Evolutionary conservation across 129 eudicot genomes (phyloP).

Genomic region (Sambucus nigra): DNA sequence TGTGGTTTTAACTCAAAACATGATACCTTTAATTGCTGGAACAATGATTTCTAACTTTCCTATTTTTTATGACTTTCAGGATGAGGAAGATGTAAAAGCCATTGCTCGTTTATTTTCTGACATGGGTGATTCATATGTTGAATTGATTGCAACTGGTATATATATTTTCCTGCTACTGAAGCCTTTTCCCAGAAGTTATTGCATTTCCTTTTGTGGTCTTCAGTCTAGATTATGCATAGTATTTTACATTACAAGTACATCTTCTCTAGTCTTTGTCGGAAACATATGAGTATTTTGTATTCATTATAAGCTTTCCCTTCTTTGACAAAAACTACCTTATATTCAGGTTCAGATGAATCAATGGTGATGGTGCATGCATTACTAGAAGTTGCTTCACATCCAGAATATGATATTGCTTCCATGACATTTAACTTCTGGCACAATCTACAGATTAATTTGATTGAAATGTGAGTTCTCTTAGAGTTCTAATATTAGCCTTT

Average conservation of each 20-base stretch:
- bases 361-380: conserved; percentile 92
- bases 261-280: not conserved
- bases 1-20: not conserved
- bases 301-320: not conserved
- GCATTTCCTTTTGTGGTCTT: not conserved
- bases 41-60: not conserved
- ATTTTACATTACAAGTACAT: not conserved
- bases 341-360: conserved; percentile 92
- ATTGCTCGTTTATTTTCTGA: conserved; percentile 96
- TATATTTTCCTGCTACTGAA: conserved; percentile 5
- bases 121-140: conserved; percentile 97
- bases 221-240: not conserved
- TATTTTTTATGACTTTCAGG: conserved; percentile 35
- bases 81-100: conserved; percentile 98
- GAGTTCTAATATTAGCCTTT: conserved; percentile 4
- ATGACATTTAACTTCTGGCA: conserved; percentile 99
- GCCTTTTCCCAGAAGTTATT: conserved; percentile 2
- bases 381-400: conserved; percentile 95
- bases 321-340: conserved; percentile 1
- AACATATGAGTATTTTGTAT: not conserved
- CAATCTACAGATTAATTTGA: conserved; percentile 75
- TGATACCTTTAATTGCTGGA: not conserved
- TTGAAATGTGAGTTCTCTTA: conserved; percentile 49
- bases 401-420: conserved; percentile 96
- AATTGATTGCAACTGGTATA: conserved; percentile 94